Evolutionary conservation across 345 rosid genomes (phyloP).

Genomic region (Gossypium longicalyx): DNA sequence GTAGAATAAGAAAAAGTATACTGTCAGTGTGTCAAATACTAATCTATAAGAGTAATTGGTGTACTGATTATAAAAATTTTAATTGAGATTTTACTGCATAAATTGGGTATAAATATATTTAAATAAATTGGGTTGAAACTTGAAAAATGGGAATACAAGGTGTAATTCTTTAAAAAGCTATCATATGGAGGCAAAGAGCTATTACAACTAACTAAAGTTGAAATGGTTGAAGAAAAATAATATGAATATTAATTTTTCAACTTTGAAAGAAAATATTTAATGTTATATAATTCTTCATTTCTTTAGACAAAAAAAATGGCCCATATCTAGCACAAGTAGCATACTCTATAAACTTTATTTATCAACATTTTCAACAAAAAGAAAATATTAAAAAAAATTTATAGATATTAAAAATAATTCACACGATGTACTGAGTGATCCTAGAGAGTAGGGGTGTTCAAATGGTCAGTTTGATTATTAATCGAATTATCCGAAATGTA

Average conservation of each 20-base stretch:
- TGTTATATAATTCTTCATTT: not conserved
- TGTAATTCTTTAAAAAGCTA: not conserved
- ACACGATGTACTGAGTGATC: too few relatives aligned
- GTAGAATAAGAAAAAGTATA: too few relatives aligned
- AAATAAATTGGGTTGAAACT: too few relatives aligned
- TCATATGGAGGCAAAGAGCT: not conserved
- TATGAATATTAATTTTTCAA: slow-evolving; percentile 2
- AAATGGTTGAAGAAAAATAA: not conserved
- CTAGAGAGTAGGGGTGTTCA: too few relatives aligned
- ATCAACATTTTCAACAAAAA: not conserved
- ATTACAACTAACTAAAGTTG: not conserved
- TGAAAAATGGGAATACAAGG: not conserved
- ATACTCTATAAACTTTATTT: not conserved
- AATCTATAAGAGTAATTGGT: too few relatives aligned
- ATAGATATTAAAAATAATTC: too few relatives aligned
- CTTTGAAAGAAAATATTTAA: not conserved
- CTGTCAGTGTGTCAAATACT: too few relatives aligned
- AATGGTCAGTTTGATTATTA: too few relatives aligned
- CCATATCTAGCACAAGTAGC: slow-evolving; percentile 9
- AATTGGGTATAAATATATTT: too few relatives aligned
- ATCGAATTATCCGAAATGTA: too few relatives aligned
- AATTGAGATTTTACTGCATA: too few relatives aligned
- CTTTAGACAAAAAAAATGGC: not conserved
- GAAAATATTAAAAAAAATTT: too few relatives aligned
- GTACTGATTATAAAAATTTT: rapidly evolving